Base-by-base conservation (phyloP, 2,329 filamentous ascomycete genomes). In the Colletotrichum costaricense region DNA sequence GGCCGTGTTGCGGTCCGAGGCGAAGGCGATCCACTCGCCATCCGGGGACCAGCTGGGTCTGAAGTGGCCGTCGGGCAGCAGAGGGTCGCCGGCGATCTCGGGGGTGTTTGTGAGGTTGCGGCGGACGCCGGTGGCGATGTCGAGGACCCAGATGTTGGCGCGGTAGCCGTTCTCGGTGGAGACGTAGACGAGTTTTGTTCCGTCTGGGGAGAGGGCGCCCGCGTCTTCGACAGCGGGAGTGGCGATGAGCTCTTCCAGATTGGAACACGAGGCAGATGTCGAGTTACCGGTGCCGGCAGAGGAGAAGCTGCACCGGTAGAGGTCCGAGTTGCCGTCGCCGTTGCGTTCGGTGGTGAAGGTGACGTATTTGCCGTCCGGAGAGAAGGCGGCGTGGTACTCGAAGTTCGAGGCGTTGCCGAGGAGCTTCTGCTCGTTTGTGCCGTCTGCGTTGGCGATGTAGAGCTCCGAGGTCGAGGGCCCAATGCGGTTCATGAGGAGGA, bases 401-500 rank as follows among this genome's bases (percentile, higher is more conserved):
- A 59, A 69, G 28, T 49, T 49, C 19, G 67, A 65, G 54, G 67
- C 24, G 42, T 52, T 54, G 16, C 52, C 52, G 5, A 69, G 62
- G 1, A 69, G 60, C 54, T 59, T 69, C 19, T 62, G 67, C 67
- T 69, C 67, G 22, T 65, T 65, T 5, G 67, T 69, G 54, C 67
- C 67, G 67, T 70, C 67, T 1, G 60, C 68, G 63, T 70, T 70
- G 68, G 68, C 68, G 46, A 70, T 56, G 24, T 66, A 70, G 16
- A 70, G 63, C 30, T 70, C 68, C 8, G 68, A 70, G 5, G 68
- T 42, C 3, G 62, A 70, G 22, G 68, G 68, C 5, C 62, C 68
- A 24, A 70, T 70, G 46, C 62, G 68, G 62, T 70, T 70, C 68
- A 70, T 70, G 14, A 70, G 63, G 30, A 70, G 68, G 24, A 70